Evolutionary conservation across 352 stramenopile species (phyloP).

Genomic region (Thraustochytrium sp.): DNA sequence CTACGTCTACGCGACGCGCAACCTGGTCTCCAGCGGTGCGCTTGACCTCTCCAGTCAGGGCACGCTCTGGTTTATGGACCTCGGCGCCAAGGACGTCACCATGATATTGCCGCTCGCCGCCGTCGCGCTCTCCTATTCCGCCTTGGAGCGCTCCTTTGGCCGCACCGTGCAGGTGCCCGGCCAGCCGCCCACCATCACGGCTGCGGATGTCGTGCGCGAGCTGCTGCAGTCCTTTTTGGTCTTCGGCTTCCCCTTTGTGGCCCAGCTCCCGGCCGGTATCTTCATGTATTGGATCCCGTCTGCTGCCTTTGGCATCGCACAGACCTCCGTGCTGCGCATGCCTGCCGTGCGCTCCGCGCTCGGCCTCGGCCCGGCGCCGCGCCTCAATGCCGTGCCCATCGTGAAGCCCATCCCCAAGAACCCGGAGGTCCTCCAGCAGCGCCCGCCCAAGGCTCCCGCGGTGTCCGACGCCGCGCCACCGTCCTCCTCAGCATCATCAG

Average conservation of each 20-base stretch:
- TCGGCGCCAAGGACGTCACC: background rate
- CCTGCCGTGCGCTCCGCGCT: background rate
- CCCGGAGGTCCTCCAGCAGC: too few relatives aligned
- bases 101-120: slow-evolving; percentile 5
- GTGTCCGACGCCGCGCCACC: background rate
- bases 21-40: background rate
- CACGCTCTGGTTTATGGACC: slow-evolving; percentile 29
- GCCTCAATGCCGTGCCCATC: background rate
- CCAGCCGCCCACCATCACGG: background rate
- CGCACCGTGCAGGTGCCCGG: background rate
- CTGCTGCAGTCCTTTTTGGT: background rate
- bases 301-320: background rate
- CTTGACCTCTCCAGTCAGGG: slow-evolving; percentile 2
- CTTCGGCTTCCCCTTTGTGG: slow-evolving; percentile 30
- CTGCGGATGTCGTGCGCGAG: slow-evolving; percentile 4
- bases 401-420: background rate
- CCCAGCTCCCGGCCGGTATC: slow-evolving; percentile 7
- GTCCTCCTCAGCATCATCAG: background rate
- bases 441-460: background rate
- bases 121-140: background rate
- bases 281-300: slow-evolving; percentile 42
- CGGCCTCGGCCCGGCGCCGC: background rate
- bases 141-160: slow-evolving; percentile 22
- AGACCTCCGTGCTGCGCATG: background rate
- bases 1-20: background rate